Percentiles rank a stretch among this genome's conserved stretches.
Evolutionary conservation across 2,329 filamentous ascomycete species (phyloP).

Genomic region (Fusarium vanettenii): DNA sequence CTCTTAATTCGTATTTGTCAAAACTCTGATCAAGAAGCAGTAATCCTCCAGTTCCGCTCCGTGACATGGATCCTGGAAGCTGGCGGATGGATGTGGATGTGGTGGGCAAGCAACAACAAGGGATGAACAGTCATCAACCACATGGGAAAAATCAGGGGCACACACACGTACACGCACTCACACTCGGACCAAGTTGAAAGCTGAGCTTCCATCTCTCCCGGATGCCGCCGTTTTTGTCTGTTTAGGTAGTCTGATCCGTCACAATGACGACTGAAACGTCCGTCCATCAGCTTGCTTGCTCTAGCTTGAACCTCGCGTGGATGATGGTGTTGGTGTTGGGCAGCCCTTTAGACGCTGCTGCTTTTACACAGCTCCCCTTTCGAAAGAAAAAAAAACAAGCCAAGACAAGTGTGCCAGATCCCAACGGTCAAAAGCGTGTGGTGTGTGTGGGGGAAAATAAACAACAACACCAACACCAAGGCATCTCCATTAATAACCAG

Average conservation of each 20-base stretch:
- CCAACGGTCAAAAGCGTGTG: conserved; percentile 18
- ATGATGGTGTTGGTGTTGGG: not conserved
- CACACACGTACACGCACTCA: not conserved
- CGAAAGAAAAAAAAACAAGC: not conserved
- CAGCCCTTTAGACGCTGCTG: not conserved
- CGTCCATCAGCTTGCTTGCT: not conserved
- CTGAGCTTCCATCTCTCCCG: not conserved
- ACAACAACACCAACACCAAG: not conserved
- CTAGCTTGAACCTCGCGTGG: not conserved
- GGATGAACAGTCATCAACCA: not conserved
- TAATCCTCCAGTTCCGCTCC: not conserved
- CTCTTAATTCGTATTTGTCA: not conserved
- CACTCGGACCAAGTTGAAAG: not conserved
- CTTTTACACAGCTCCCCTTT: conserved; percentile 16
- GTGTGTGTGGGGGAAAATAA: conserved; percentile 9
- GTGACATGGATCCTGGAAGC: conserved; percentile 19
- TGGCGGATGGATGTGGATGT: conserved; percentile 19
- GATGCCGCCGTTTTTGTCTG: not conserved
- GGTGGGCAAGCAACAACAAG: conserved; percentile 11
- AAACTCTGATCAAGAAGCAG: not conserved
- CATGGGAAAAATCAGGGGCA: conserved; percentile 23
- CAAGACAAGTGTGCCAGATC: conserved; percentile 19
- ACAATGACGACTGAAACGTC: conserved; percentile 2
- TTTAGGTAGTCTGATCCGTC: not conserved
- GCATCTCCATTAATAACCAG: not conserved